Conservation (phyloP, 192 early-diverging fungal species). For the Coemansia sp. region DNA sequence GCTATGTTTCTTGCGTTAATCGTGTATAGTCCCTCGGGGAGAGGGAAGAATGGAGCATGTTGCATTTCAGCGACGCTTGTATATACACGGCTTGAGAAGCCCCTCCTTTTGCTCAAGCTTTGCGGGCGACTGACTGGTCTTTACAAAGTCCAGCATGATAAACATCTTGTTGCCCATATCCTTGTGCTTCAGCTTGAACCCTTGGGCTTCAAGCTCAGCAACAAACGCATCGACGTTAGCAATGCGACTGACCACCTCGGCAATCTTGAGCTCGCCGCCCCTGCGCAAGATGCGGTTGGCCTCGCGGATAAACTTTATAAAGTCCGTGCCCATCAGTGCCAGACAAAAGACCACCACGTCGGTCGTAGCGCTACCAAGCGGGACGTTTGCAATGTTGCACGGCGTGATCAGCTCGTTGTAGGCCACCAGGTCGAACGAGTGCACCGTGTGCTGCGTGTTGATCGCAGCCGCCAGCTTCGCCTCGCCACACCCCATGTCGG, state of each 20-base stretch:
- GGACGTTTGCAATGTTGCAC: constrained; percentile 91
- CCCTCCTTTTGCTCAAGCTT: constrained; percentile 10
- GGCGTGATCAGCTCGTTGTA: constrained; percentile 76
- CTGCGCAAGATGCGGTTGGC: constrained; percentile 73
- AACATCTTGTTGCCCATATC: constrained; percentile 93
- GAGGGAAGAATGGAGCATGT: no score
- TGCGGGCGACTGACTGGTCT: constrained; percentile 19
- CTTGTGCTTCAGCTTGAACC: constrained; percentile 73
- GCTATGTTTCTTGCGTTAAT: neutral
- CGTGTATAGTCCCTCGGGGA: neutral
- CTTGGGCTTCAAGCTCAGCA: constrained; percentile 61
- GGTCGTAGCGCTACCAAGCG: constrained; percentile 59
- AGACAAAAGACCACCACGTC: constrained; percentile 91
- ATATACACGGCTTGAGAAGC: constrained; percentile 60
- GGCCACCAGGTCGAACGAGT: constrained; percentile 88
- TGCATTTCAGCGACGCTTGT: constrained; percentile 50
- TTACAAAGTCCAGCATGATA: constrained; percentile 83
- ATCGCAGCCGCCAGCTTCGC: constrained; percentile 76
- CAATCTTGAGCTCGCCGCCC: constrained; percentile 87
- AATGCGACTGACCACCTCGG: constrained; percentile 92
- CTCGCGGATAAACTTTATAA: constrained; percentile 85
- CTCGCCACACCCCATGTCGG: constrained; percentile 97
- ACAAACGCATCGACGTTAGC: constrained; percentile 76
- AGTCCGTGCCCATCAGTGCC: constrained; percentile 97
- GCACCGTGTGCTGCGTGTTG: constrained; percentile 59